These are phyloP conservation scores for Beauveria rudraprayagi DNA, from an alignment of 2,329 filamentous ascomycete species.

Conservation along the genomic window DNA sequence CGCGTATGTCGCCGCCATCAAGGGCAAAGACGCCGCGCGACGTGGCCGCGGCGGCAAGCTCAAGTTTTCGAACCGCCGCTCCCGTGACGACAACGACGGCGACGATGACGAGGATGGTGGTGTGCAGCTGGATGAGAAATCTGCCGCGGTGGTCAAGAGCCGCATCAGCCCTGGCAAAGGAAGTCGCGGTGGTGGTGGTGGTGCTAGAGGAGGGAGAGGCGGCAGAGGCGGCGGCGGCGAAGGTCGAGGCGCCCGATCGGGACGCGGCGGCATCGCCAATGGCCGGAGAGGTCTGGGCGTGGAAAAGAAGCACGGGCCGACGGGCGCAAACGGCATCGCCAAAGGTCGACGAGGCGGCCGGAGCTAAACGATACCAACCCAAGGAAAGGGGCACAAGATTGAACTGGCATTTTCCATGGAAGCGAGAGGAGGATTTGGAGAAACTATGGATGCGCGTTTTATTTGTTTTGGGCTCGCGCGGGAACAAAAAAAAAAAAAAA, in stretches of 20 bases:
- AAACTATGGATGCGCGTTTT: not conserved
- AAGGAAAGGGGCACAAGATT: not conserved
- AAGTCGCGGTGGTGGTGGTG: slow-evolving; percentile 23
- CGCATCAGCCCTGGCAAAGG: slow-evolving; percentile 34
- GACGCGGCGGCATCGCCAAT: slow-evolving; percentile 29
- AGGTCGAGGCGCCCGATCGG: slow-evolving; percentile 22
- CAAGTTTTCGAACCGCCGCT: slow-evolving; percentile 60
- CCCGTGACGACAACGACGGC: slow-evolving; percentile 35
- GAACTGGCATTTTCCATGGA: not conserved
- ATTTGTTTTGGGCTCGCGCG: not conserved
- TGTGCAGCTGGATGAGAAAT: slow-evolving; percentile 40
- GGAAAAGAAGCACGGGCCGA: slow-evolving; percentile 39
- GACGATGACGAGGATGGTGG: slow-evolving; percentile 39
- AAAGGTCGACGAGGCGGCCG: slow-evolving; percentile 29
- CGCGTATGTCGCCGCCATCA: slow-evolving; percentile 61
- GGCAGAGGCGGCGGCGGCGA: slow-evolving; percentile 23
- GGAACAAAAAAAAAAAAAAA: not conserved
- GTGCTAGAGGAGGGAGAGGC: slow-evolving; percentile 26
- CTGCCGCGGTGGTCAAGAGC: slow-evolving; percentile 44
- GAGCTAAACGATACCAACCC: not conserved
- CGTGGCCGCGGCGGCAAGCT: slow-evolving; percentile 59
- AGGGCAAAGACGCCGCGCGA: slow-evolving; percentile 56
- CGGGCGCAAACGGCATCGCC: slow-evolving; percentile 27
- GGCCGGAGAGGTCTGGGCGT: slow-evolving; percentile 43
- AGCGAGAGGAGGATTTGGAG: not conserved